Evolutionary conservation across 1,284 basidiomycete species (phyloP), one percentile per base, ranked within the genome.

Genomic region (Ustilago trichophora): DNA sequence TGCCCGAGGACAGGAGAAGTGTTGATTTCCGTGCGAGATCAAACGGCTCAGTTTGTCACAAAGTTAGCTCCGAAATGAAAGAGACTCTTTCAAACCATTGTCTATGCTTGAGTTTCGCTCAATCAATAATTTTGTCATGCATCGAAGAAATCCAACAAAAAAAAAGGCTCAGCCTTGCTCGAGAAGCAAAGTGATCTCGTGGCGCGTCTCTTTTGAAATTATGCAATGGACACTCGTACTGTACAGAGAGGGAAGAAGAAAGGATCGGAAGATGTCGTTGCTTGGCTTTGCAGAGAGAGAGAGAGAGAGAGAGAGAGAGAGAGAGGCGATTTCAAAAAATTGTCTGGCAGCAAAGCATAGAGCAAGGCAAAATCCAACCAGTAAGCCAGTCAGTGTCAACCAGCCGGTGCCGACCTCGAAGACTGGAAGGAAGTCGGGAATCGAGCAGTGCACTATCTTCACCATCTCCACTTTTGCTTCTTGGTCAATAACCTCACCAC

Each of bases 161-260:
- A 11, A n/a, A n/a, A n/a, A n/a, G 27, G 29, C 32, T 42, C 27
- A 44, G 34, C 22, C 25, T 12, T 19, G 19, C 21, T 41, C 26
- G 24, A 29, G 40, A 44, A 48, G 49, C 49, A 47, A 33, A 54
- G 58, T 62, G 58, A 62, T 62, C 52, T 62, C 51, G 52, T 51
- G 47, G 58, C 52, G 52, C 58, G 51, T 62, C 46, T 22, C n/a
- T 36, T 27, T 8, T 8, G 25, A 51, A 51, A 51, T 51, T 51
- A 51, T 51, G 49, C 49, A 42, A 51, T 45, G n/a, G n/a, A 11
- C 21, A 27, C n/a, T n/a, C n/a, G n/a, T n/a, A n/a, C n/a, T n/a
- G 13, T 4, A 35, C 16, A 27, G 26, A 18, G 25, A 7, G 27
- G 27, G 8, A 13, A 36, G 49, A 43, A 51, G 32, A 43, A 42